phyloP scores from a whole-genome alignment of 2,329 filamentous ascomycete species.

The Fragosphaeria purpurea region DNA sequence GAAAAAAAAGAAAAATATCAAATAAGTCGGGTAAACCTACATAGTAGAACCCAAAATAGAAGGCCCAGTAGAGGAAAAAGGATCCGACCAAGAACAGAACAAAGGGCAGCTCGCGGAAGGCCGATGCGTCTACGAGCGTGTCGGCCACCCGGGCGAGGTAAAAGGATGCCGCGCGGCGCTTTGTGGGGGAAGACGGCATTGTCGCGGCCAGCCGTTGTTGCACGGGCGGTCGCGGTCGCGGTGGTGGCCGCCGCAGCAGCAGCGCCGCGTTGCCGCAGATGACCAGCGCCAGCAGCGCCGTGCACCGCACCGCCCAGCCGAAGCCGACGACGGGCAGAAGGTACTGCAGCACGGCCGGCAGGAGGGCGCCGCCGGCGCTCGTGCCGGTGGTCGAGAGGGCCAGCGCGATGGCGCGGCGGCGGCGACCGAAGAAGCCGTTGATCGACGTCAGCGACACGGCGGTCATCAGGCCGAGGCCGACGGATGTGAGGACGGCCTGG shows the following conservation, averaged over 20 bases:
- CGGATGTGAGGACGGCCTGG: conserved; percentile 44
- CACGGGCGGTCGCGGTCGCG: neutral
- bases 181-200: neutral
- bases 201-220: too few species aligned
- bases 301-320: conserved; percentile 51
- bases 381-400: conserved; percentile 51
- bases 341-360: conserved; percentile 47
- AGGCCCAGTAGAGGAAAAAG: conserved; percentile 35
- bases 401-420: conserved; percentile 47
- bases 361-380: conserved; percentile 52
- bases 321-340: conserved; percentile 54
- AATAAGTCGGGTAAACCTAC: conserved; percentile 17
- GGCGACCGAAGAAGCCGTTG: conserved; percentile 48
- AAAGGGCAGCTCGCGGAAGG: conserved; percentile 40
- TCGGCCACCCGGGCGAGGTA: conserved; percentile 17
- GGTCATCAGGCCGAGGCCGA: conserved; percentile 46
- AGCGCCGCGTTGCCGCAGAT: conserved; percentile 30
- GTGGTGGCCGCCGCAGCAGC: conserved; percentile 30
- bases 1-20: too few species aligned
- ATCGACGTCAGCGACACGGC: conserved; percentile 42
- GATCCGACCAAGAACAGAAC: conserved; percentile 26
- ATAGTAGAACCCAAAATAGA: conserved; percentile 45
- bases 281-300: conserved; percentile 49
- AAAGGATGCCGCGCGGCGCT: neutral
- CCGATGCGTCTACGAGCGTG: conserved; percentile 38